Percentiles rank a stretch among this genome's conserved stretches.
Evolutionary conservation across 2,329 filamentous ascomycete genomes (phyloP).

Genomic region (Metarhizium rileyi): DNA sequence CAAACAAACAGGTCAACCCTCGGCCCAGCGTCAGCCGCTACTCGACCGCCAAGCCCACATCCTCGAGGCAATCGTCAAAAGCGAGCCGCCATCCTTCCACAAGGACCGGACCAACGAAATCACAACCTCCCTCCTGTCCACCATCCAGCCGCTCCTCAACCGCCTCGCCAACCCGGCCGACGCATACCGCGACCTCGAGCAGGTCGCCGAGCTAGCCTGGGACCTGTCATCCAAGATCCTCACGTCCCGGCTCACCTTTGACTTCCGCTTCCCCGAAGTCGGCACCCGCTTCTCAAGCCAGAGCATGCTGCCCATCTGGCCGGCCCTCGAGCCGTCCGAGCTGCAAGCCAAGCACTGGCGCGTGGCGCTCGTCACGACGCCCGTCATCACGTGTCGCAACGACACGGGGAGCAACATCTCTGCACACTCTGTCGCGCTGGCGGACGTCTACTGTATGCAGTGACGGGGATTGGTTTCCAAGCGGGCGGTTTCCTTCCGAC

Average conservation of each 20-base stretch:
- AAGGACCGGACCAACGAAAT: slow-evolving; percentile 30
- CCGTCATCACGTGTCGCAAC: slow-evolving; percentile 43
- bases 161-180: slow-evolving; percentile 20
- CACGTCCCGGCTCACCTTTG: slow-evolving; percentile 32
- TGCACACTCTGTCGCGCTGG: slow-evolving; percentile 33
- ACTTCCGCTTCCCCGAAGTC: slow-evolving; percentile 41
- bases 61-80: slow-evolving; percentile 28
- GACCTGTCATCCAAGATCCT: slow-evolving; percentile 38
- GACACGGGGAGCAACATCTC: slow-evolving; percentile 36
- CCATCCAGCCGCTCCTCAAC: slow-evolving; percentile 31
- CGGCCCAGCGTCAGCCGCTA: slow-evolving; percentile 27
- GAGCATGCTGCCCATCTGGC: slow-evolving; percentile 38
- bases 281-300: slow-evolving; percentile 38
- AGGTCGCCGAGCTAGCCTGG: slow-evolving; percentile 32
- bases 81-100: slow-evolving; percentile 22
- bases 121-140: slow-evolving; percentile 26
- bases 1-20: slow-evolving; percentile 20
- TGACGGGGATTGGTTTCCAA: slow-evolving; percentile 9
- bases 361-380: slow-evolving; percentile 44
- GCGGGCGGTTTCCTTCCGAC: too few species aligned
- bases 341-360: slow-evolving; percentile 42
- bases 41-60: slow-evolving; percentile 27
- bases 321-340: slow-evolving; percentile 27
- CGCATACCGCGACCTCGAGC: slow-evolving; percentile 33
- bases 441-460: slow-evolving; percentile 41